These are phyloP conservation scores for Penicillium sp. DNA, from an alignment of 2,329 filamentous ascomycete species.

Conservation along the genomic window DNA sequence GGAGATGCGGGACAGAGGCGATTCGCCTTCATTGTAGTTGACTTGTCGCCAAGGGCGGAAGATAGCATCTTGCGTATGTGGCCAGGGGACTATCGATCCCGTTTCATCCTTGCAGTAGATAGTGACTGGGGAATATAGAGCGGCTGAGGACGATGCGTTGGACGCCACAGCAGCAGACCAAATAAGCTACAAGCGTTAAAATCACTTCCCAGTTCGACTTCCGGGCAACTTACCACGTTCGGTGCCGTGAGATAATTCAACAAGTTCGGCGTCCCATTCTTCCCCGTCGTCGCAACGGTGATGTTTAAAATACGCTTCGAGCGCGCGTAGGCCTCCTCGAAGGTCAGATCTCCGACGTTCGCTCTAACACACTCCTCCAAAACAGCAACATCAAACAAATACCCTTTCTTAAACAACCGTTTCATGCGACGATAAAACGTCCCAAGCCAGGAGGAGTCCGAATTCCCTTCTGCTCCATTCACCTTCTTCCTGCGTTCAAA, in stretches of 20 bases:
- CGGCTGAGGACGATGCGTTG: constrained; percentile 56
- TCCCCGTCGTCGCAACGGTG: constrained; percentile 75
- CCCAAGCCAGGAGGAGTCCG: constrained; percentile 46
- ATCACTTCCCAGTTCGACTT: neutral
- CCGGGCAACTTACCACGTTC: constrained; percentile 70
- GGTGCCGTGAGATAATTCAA: constrained; percentile 92
- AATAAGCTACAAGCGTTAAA: constrained; percentile 58
- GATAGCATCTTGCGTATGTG: constrained; percentile 59
- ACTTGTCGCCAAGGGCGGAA: constrained; percentile 70
- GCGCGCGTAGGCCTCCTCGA: constrained; percentile 85
- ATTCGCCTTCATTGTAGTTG: constrained; percentile 67
- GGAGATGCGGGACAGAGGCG: constrained; percentile 69
- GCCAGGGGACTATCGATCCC: constrained; percentile 74
- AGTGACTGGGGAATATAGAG: constrained; percentile 66
- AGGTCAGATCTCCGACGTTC: constrained; percentile 87
- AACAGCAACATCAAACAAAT: constrained; percentile 79
- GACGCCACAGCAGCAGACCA: constrained; percentile 48
- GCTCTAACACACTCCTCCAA: constrained; percentile 80
- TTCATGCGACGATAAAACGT: constrained; percentile 68
- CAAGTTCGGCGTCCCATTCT: constrained; percentile 76
- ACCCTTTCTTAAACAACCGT: constrained; percentile 74
- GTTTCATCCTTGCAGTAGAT: constrained; percentile 78
- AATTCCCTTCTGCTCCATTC: constrained; percentile 15
- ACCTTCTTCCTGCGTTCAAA: constrained; percentile 57
- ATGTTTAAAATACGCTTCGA: constrained; percentile 91